Evolutionary conservation across 345 rosid species (phyloP).

Genomic region (Lepidium aucheri): DNA sequence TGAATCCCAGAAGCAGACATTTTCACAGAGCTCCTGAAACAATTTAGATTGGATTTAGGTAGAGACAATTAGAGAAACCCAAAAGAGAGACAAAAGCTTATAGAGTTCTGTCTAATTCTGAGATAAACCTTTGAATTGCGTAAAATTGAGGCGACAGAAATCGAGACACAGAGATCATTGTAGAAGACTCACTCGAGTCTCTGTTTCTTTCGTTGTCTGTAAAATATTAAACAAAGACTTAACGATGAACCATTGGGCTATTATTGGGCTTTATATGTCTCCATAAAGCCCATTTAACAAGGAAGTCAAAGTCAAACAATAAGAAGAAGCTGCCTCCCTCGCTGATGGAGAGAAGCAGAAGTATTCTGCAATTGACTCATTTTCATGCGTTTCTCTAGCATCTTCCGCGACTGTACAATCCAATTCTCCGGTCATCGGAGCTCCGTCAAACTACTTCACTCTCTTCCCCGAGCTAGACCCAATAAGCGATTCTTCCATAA

Average conservation of each 20-base stretch:
- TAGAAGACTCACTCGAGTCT: not conserved
- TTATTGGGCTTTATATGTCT: not conserved
- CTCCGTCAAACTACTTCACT: slow-evolving; percentile 27
- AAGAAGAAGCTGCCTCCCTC: too few relatives aligned
- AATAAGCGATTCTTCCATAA: slow-evolving; percentile 7
- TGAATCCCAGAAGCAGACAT: slow-evolving; percentile 36
- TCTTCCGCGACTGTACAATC: not conserved
- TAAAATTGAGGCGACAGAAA: slow-evolving; percentile 27
- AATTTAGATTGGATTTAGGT: not conserved
- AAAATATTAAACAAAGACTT: not conserved
- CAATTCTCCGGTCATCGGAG: not conserved
- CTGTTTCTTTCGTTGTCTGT: not conserved
- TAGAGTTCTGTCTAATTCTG: not conserved
- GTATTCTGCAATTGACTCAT: too few relatives aligned
- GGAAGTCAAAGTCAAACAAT: too few relatives aligned
- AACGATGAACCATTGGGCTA: not conserved
- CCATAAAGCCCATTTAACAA: not conserved
- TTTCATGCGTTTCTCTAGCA: slow-evolving; percentile 9
- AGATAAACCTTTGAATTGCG: slow-evolving; percentile 42
- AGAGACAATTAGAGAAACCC: not conserved
- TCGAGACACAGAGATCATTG: slow-evolving; percentile 31
- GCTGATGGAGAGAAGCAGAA: too few relatives aligned
- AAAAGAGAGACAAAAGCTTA: not conserved
- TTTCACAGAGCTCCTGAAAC: slow-evolving; percentile 37
- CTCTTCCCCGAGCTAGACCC: slow-evolving; percentile 34